Evolutionary conservation across 2,329 filamentous ascomycete genomes (phyloP).

Genomic region (Botrytis paeoniae): DNA sequence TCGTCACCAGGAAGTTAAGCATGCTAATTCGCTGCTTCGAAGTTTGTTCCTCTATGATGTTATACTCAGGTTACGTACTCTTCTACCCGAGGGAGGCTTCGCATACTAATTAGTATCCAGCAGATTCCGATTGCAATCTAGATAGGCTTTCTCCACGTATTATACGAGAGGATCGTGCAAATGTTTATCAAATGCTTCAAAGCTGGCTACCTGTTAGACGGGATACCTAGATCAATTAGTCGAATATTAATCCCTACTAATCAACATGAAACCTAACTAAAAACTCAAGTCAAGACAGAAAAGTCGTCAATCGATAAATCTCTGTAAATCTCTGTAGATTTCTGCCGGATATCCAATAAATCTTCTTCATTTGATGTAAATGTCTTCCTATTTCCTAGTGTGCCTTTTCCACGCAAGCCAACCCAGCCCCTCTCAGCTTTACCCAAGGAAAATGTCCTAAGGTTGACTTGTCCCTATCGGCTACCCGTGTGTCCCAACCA

Average conservation of each 20-base stretch:
- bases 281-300: neutral
- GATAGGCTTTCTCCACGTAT: neutral
- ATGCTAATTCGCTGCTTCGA: neutral
- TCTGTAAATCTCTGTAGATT: neutral
- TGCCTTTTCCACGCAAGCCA: conserved; percentile 17
- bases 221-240: neutral
- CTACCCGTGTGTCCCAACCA: conserved; percentile 15
- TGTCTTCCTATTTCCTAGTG: conserved; percentile 1
- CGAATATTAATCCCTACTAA: neutral
- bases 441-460: neutral
- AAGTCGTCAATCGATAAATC: neutral
- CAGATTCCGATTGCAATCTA: neutral
- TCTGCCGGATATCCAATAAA: conserved; percentile 9
- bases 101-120: neutral
- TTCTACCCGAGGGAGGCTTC: neutral
- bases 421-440: neutral
- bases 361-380: conserved; percentile 6
- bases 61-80: neutral
- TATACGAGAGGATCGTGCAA: neutral
- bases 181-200: neutral
- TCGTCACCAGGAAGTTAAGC: neutral
- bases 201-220: neutral
- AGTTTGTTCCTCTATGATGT: neutral
- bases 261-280: neutral
- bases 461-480: conserved; percentile 1